These are phyloP conservation scores for Ceratocystis papillata DNA, from an alignment of 2,329 filamentous ascomycete species.

Conservation along the genomic window DNA sequence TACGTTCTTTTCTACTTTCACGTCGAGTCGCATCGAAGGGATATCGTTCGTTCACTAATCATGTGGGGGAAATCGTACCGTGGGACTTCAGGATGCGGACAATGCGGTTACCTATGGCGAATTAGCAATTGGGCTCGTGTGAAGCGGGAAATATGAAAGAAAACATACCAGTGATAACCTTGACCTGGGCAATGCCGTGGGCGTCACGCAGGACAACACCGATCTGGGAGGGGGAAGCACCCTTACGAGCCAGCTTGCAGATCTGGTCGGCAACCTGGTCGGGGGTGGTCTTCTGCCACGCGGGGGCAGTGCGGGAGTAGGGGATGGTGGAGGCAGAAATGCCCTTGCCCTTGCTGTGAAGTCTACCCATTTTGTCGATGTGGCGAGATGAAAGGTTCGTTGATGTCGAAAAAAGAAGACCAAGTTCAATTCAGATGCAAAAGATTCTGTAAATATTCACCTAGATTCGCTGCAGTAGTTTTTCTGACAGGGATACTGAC, in stretches of 20 bases:
- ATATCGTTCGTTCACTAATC: slow-evolving; percentile 29
- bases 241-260: slow-evolving; percentile 98
- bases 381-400: slow-evolving; percentile 29
- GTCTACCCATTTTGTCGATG: slow-evolving; percentile 72
- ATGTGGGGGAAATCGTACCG: slow-evolving; percentile 58
- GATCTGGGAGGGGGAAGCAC: slow-evolving; percentile 95
- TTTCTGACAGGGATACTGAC: slow-evolving; percentile 12
- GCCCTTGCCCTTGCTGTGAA: slow-evolving; percentile 99
- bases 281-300: slow-evolving; percentile 98
- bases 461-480: not conserved
- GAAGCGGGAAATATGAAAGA: not conserved
- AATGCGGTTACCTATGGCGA: slow-evolving; percentile 87
- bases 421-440: slow-evolving; percentile 21
- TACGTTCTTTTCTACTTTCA: not conserved
- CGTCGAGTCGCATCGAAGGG: slow-evolving; percentile 24
- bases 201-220: slow-evolving; percentile 95
- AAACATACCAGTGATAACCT: slow-evolving; percentile 82
- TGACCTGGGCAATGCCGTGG: slow-evolving; percentile 96
- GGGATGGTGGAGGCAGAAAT: slow-evolving; percentile 92
- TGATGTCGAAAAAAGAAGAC: slow-evolving; percentile 23
- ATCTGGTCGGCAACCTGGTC: slow-evolving; percentile 99
- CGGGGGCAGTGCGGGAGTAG: slow-evolving; percentile 84
- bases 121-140: slow-evolving; percentile 32
- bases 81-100: slow-evolving; percentile 95
- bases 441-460: slow-evolving; percentile 24